A percentile compares a stretch with the other conserved stretches of the same genome.
Evolutionary conservation across 2,329 filamentous ascomycete species (phyloP).

Genomic region (Colletotrichum incanum): DNA sequence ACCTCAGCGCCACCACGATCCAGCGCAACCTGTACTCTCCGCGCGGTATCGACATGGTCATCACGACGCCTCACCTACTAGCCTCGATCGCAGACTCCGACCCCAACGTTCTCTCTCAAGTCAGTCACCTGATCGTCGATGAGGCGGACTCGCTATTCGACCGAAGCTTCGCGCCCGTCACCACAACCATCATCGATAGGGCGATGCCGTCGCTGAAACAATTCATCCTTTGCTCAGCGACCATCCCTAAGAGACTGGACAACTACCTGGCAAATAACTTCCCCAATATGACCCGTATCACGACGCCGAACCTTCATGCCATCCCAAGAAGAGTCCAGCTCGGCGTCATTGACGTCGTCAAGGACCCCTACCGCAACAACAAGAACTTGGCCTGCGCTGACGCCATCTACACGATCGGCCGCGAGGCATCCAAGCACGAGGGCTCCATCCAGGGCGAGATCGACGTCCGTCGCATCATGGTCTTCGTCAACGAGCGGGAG

Average conservation of each 20-base stretch:
- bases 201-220: slow-evolving; percentile 86
- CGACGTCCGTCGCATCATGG: slow-evolving; percentile 87
- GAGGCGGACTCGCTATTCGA: slow-evolving; percentile 98
- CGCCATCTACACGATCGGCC: slow-evolving; percentile 93
- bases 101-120: slow-evolving; percentile 92
- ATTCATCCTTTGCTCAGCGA: slow-evolving; percentile 94
- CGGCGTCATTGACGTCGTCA: slow-evolving; percentile 91
- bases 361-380: slow-evolving; percentile 94
- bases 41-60: slow-evolving; percentile 85
- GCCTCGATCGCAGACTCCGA: slow-evolving; percentile 90
- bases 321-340: slow-evolving; percentile 96
- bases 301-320: slow-evolving; percentile 95
- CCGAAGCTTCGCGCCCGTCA: slow-evolving; percentile 89
- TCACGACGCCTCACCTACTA: slow-evolving; percentile 91
- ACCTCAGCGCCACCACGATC: slow-evolving; percentile 83
- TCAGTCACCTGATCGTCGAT: slow-evolving; percentile 90
- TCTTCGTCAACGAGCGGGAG: slow-evolving; percentile 97
- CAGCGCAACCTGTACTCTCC: slow-evolving; percentile 87
- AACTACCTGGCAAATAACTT: slow-evolving; percentile 86
- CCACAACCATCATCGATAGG: slow-evolving; percentile 86
- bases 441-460: slow-evolving; percentile 69
- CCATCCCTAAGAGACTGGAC: slow-evolving; percentile 92
- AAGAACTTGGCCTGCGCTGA: slow-evolving; percentile 95
- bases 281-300: slow-evolving; percentile 87
- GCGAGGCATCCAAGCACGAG: slow-evolving; percentile 75